These are phyloP conservation scores for Diphasiastrum complanatum DNA, from an alignment of 83 land plant genomes.

Conservation along the genomic window DNA sequence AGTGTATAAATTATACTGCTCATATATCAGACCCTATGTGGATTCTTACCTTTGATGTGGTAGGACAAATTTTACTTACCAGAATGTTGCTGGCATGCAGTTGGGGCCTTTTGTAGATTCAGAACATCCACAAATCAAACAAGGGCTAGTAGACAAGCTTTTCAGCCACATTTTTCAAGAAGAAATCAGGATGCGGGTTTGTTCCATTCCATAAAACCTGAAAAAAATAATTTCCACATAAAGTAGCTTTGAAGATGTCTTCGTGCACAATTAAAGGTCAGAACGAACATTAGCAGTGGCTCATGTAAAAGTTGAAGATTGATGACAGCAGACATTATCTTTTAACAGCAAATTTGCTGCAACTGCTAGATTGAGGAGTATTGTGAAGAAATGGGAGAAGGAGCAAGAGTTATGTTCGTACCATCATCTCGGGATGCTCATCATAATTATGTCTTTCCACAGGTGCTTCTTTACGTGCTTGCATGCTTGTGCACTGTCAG, in stretches of 20 bases:
- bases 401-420: constrained; percentile 58
- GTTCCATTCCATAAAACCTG: constrained; percentile 2
- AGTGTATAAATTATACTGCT: background rate
- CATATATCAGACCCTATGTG: too few relatives aligned
- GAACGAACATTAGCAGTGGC: too few relatives aligned
- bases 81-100: too few relatives aligned
- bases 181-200: constrained; percentile 67
- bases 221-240: too few relatives aligned
- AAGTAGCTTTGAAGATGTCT: too few relatives aligned
- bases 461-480: constrained; percentile 39
- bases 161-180: constrained; percentile 65
- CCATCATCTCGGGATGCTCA: constrained; percentile 88
- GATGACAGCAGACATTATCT: too few relatives aligned
- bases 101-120: constrained; percentile 94
- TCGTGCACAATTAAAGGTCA: too few relatives aligned
- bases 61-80: too few relatives aligned
- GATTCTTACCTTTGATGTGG: too few relatives aligned
- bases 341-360: too few relatives aligned
- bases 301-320: too few relatives aligned
- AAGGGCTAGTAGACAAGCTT: constrained; percentile 47
- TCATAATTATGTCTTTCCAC: constrained; percentile 90
- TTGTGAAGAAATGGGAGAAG: constrained; percentile 63
- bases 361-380: constrained; percentile 56
- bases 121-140: constrained; percentile 82
- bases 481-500: background rate